Evolutionary conservation across 2,329 filamentous ascomycete species (phyloP).

Genomic region (Whalleya microplaca): DNA sequence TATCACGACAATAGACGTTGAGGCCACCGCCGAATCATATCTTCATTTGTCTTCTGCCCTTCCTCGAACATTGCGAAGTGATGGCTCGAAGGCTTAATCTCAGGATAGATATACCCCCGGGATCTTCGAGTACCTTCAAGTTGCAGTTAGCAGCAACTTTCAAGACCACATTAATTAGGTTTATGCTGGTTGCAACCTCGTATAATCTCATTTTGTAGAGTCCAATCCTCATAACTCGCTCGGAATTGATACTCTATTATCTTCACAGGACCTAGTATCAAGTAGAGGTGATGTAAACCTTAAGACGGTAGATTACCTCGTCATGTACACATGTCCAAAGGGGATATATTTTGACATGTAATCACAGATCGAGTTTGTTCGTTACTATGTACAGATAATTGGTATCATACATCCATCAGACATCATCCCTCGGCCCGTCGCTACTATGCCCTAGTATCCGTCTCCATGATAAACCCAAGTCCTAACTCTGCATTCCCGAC

Average conservation of each 20-base stretch:
- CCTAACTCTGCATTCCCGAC: constrained; percentile 11
- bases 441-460: constrained; percentile 1
- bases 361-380: constrained; percentile 2
- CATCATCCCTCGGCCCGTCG: too few species aligned
- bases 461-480: constrained; percentile 3
- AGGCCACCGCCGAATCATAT: constrained; percentile 16
- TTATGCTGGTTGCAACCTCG: too few species aligned
- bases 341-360: background rate
- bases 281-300: background rate
- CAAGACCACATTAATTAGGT: background rate
- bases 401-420: constrained; percentile 18
- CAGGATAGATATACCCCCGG: background rate
- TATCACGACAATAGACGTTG: constrained; percentile 32
- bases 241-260: too few species aligned
- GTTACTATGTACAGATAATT: constrained; percentile 12
- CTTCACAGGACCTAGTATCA: background rate
- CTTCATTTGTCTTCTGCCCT: constrained; percentile 20
- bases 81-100: background rate
- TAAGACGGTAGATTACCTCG: background rate
- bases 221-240: too few species aligned
- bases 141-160: background rate
- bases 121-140: background rate
- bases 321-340: background rate
- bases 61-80: background rate
- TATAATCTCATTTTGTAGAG: too few species aligned